phyloP scores from a whole-genome alignment of 176 grass and related monocot species.

The Eleusine coracana region DNA sequence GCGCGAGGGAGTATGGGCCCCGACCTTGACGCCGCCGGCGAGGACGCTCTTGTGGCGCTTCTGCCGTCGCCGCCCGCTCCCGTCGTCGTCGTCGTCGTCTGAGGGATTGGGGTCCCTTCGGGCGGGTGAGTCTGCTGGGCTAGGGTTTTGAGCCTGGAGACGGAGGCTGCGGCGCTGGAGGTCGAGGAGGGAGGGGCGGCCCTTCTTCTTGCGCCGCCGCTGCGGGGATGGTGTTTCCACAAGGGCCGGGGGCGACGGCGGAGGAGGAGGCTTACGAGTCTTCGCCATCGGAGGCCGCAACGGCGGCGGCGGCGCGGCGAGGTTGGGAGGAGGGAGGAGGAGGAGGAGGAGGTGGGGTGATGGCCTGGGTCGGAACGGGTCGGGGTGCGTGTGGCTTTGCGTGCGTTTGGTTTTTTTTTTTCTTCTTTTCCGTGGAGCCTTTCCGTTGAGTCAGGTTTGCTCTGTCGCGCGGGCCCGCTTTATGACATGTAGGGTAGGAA shows the following conservation, averaged over 20 bases:
- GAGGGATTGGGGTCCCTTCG: constrained; percentile 32
- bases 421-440: constrained; percentile 11
- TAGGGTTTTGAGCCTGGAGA: constrained; percentile 61
- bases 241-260: constrained; percentile 1
- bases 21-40: constrained; percentile 52
- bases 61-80: constrained; percentile 40
- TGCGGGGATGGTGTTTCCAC: constrained; percentile 43
- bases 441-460: constrained; percentile 27
- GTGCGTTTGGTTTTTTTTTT: constrained; percentile 60
- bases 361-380: constrained; percentile 50
- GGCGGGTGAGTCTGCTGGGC: constrained; percentile 2
- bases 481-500: constrained; percentile 16
- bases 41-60: constrained; percentile 64
- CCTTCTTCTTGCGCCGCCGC: constrained; percentile 64
- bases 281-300: constrained; percentile 51
- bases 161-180: constrained; percentile 67
- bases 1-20: constrained; percentile 7
- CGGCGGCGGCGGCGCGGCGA: constrained; percentile 45
- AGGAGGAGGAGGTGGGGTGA: constrained; percentile 40
- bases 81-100: constrained; percentile 46
- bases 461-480: background rate
- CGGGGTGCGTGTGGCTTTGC: constrained; percentile 65
- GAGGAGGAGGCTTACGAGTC: constrained; percentile 41
- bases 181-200: constrained; percentile 65
- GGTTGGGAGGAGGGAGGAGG: background rate